phyloP scores from a whole-genome alignment of 441 rosid genomes.

The Sinapis alba region DNA sequence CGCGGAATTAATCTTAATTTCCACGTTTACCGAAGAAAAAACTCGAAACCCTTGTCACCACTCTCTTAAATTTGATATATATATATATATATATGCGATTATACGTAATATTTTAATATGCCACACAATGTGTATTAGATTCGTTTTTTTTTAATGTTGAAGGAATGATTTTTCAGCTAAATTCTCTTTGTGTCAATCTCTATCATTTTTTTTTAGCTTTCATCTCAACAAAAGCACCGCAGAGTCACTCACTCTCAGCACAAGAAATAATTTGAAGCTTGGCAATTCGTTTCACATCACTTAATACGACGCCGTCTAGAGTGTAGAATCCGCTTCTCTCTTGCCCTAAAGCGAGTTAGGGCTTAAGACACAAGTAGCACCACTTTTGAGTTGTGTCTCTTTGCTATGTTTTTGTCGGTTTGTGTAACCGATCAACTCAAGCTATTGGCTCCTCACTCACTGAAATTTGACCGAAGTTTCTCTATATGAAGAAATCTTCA shows the following conservation, averaged over 20 bases:
- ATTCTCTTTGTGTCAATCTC: constrained; percentile 17
- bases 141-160: too few relatives aligned
- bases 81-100: not conserved
- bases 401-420: constrained; percentile 39
- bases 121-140: not conserved
- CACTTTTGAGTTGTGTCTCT: constrained; percentile 33
- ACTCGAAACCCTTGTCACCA: constrained; percentile 12
- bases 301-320: constrained; percentile 28
- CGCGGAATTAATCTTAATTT: too few relatives aligned
- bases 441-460: constrained; percentile 37
- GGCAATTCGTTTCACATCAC: constrained; percentile 3
- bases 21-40: constrained; percentile 18
- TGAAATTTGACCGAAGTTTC: constrained; percentile 22
- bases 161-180: constrained; percentile 25
- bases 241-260: constrained; percentile 17
- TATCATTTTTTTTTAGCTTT: not conserved
- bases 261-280: constrained; percentile 29
- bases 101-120: constrained; percentile 2
- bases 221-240: constrained; percentile 27
- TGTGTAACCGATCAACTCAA: constrained; percentile 44
- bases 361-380: constrained; percentile 31
- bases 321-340: constrained; percentile 29
- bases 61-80: constrained; percentile 1
- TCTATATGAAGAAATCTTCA: too few relatives aligned
- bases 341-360: constrained; percentile 43